Evolutionary conservation across 73 alveolate species (phyloP).

Genomic region (Paramecium tetraurelia): DNA sequence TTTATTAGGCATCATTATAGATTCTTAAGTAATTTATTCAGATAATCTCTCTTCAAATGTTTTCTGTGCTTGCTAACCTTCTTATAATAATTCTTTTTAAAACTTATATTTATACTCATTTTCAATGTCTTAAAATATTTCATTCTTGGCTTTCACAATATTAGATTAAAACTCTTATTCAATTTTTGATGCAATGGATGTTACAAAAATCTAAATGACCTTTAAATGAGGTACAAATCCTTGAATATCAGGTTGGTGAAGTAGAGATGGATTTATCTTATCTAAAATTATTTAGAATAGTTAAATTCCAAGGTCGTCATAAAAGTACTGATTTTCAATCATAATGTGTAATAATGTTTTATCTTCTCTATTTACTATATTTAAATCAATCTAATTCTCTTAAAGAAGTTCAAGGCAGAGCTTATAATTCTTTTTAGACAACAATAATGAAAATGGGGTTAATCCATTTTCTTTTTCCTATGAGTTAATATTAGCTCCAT

Average conservation of each 20-base stretch:
- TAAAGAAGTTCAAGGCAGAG: neutral
- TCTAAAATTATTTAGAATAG: neutral
- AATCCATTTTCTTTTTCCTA: slow-evolving; percentile 72
- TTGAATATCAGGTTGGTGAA: neutral
- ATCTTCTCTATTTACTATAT: neutral
- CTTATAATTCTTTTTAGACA: neutral
- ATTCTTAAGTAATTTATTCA: neutral
- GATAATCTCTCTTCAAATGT: neutral
- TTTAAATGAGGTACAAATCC: slow-evolving; percentile 3
- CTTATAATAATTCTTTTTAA: neutral
- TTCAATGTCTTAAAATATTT: slow-evolving; percentile 53
- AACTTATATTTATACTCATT: slow-evolving; percentile 57
- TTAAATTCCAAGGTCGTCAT: neutral
- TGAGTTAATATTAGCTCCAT: slow-evolving; percentile 78
- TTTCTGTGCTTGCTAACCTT: neutral
- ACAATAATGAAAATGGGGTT: slow-evolving; percentile 64
- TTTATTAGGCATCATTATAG: neutral
- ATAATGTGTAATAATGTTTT: neutral
- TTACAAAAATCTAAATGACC: neutral
- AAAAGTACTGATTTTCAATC: neutral
- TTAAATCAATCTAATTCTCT: neutral
- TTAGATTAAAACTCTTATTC: neutral
- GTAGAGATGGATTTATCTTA: neutral
- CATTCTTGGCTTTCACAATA: neutral
- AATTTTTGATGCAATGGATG: neutral